Conservation (phyloP, 768 basidiomycete species). For the Cyclocybe aegerita region DNA sequence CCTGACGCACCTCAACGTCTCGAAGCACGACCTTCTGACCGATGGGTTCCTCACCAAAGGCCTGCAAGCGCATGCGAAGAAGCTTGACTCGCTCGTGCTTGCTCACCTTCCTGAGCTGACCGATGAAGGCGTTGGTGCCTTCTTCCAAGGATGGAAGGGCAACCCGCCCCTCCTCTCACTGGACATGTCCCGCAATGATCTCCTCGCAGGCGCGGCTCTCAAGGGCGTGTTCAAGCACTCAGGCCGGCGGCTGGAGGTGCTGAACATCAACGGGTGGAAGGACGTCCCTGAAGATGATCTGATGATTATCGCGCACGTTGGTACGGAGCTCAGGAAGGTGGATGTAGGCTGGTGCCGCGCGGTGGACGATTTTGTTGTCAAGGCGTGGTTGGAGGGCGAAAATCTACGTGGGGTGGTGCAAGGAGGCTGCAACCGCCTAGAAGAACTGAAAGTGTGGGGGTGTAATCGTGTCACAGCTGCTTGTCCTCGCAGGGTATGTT, state of each 20-base stretch:
- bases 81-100: slow-evolving; percentile 54
- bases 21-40: slow-evolving; percentile 61
- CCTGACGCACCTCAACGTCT: slow-evolving; percentile 67
- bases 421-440: slow-evolving; percentile 37
- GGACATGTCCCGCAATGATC: slow-evolving; percentile 64
- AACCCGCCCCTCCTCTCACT: slow-evolving; percentile 51
- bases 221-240: slow-evolving; percentile 67
- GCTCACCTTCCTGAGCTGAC: slow-evolving; percentile 60
- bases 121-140: slow-evolving; percentile 63
- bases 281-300: slow-evolving; percentile 49
- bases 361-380: slow-evolving; percentile 80
- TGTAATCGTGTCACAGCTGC: slow-evolving; percentile 45
- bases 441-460: slow-evolving; percentile 54
- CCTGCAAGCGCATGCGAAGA: slow-evolving; percentile 45
- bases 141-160: slow-evolving; percentile 61
- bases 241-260: slow-evolving; percentile 48
- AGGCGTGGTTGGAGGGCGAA: slow-evolving; percentile 54
- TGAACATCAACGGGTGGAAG: slow-evolving; percentile 82
- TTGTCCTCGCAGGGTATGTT: slow-evolving; percentile 40
- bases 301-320: slow-evolving; percentile 29
- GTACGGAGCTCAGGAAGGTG: slow-evolving; percentile 48
- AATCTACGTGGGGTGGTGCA: slow-evolving; percentile 13
- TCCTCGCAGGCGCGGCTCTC: slow-evolving; percentile 54
- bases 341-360: slow-evolving; percentile 87
- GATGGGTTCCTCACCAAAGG: slow-evolving; percentile 63